Percentiles rank a stretch among this genome's conserved stretches.
Conservation (phyloP, 2,329 filamentous ascomycete species). For the Pseudogymnoascus sp. region DNA sequence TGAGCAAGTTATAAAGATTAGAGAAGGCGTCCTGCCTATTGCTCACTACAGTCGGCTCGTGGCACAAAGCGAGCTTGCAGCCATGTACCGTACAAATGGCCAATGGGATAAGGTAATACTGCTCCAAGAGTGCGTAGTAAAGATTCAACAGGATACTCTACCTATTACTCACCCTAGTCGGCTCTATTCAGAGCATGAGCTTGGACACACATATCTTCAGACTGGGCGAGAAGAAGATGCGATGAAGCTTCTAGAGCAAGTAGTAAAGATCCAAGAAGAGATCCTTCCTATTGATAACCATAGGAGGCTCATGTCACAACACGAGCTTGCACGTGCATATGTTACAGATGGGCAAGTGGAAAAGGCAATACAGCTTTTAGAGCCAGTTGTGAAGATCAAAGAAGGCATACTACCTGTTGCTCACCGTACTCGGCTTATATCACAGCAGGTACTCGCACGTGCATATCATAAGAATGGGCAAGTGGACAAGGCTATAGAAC, state of each 20-base stretch:
- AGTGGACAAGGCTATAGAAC: not conserved
- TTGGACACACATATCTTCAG: not conserved
- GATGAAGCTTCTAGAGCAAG: conserved; percentile 8
- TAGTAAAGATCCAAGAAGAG: not conserved
- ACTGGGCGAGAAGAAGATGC: not conserved
- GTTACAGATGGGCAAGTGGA: not conserved
- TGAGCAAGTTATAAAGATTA: not conserved
- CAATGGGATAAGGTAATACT: not conserved
- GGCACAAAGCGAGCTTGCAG: not conserved
- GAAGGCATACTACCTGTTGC: not conserved
- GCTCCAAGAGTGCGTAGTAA: conserved; percentile 6
- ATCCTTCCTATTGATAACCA: not conserved
- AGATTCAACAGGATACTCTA: not conserved
- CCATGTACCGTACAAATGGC: not conserved
- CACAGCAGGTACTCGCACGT: not conserved
- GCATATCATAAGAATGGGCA: not conserved
- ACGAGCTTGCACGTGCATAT: conserved; percentile 10
- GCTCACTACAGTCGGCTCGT: fast-evolving
- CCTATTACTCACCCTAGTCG: not conserved
- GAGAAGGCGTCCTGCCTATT: not conserved
- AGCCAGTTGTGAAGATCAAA: not conserved
- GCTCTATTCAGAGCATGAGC: too few relatives aligned
- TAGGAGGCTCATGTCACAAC: conserved; percentile 9
- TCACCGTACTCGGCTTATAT: not conserved
- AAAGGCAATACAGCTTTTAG: not conserved